Percentiles rank a stretch among this genome's conserved stretches.
Conservation (phyloP, 495 filamentous ascomycete species). For the Opeltia flavorubescens region DNA sequence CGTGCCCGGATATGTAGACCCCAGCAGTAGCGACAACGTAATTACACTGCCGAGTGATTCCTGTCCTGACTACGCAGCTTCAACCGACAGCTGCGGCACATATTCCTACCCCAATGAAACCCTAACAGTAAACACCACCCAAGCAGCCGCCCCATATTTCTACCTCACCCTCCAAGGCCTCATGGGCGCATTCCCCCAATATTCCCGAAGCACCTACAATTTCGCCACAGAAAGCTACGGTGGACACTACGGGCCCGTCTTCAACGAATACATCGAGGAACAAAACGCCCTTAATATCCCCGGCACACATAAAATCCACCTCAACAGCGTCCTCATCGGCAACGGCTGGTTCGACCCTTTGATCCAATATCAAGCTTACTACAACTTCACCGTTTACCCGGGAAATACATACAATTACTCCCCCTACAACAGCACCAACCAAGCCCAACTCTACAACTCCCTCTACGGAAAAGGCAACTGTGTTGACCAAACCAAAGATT, state of each 20-base stretch:
- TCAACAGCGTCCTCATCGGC: no score
- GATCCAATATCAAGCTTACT: no score
- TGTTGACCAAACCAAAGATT: constrained; percentile 38
- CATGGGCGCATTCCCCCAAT: constrained; percentile 47
- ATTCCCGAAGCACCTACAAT: constrained; percentile 39
- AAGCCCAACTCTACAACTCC: constrained; percentile 41
- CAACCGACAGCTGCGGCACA: constrained; percentile 35
- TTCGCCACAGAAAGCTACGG: constrained; percentile 44
- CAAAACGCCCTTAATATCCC: no score
- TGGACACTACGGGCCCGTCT: no score
- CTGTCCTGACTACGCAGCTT: constrained; percentile 41
- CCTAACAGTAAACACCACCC: constrained; percentile 39
- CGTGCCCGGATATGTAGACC: no score
- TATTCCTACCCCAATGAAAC: constrained; percentile 36
- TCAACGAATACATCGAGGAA: no score
- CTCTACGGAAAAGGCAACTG: constrained; percentile 50
- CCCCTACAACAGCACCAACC: constrained; percentile 32
- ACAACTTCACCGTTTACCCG: no score
- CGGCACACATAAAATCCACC: no score
- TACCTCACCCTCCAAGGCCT: constrained; percentile 48
- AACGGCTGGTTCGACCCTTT: no score
- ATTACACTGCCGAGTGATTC: constrained; percentile 28
- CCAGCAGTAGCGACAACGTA: no score
- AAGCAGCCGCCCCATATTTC: constrained; percentile 40
- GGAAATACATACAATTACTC: constrained; percentile 45